phyloP scores from a whole-genome alignment of 257 asterid genomes.

The Nicotiana undulata region DNA sequence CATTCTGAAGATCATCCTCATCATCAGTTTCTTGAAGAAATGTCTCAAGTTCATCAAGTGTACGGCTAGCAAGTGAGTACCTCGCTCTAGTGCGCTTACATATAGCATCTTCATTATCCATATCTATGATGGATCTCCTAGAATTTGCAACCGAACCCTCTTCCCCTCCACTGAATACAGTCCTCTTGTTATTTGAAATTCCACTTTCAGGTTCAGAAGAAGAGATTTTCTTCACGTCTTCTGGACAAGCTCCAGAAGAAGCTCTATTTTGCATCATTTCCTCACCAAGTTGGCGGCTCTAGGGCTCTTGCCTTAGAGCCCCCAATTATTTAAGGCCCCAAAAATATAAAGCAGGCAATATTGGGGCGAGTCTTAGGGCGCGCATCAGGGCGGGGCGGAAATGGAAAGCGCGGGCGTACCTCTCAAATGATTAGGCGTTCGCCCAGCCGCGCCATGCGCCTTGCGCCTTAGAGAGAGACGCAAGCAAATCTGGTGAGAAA shows the following conservation, averaged over 20 bases:
- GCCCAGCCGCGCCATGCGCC: too few species aligned
- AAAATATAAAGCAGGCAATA: too few species aligned
- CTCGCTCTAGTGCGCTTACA: constrained; percentile 96
- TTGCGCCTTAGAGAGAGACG: too few species aligned
- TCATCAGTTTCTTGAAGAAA: constrained; percentile 98
- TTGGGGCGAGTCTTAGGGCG: too few species aligned
- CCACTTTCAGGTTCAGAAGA: constrained; percentile 27
- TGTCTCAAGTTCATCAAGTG: constrained; percentile 96
- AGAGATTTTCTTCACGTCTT: constrained; percentile 8
- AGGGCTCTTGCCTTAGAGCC: too few species aligned
- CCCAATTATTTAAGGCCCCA: too few species aligned
- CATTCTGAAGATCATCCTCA: constrained; percentile 87
- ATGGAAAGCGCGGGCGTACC: too few species aligned
- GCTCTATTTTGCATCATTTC: constrained; percentile 38
- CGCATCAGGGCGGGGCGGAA: too few species aligned
- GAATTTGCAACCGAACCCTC: constrained; percentile 20
- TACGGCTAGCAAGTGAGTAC: constrained; percentile 84
- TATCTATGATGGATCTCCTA: constrained; percentile 32
- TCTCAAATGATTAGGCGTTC: too few species aligned
- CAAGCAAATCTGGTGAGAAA: too few species aligned
- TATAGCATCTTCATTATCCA: constrained; percentile 69
- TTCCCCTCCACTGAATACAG: constrained; percentile 19
- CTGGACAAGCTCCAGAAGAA: constrained; percentile 28
- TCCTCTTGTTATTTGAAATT: constrained; percentile 26
- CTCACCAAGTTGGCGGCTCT: constrained; percentile 29